Conservation (phyloP, 2,329 filamentous ascomycete genomes). For the Scedosporium apiospermum region DNA sequence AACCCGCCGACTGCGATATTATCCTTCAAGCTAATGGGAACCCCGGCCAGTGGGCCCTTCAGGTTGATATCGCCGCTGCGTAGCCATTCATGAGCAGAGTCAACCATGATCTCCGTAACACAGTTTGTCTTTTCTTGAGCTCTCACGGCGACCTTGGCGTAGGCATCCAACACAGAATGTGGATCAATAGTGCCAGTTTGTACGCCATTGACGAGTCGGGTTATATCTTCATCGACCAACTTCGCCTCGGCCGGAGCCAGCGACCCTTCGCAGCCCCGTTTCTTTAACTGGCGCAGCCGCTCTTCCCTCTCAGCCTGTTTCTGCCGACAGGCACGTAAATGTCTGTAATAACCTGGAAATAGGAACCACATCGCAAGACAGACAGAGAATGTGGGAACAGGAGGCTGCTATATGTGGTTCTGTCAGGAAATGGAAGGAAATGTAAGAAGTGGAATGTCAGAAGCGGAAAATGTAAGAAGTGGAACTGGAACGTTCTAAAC, state of each 20-base stretch:
- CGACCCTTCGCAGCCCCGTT: conserved; percentile 50
- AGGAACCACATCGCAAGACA: not conserved
- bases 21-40: conserved; percentile 80
- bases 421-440: too few species aligned
- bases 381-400: not conserved
- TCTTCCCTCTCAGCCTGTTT: conserved; percentile 69
- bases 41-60: conserved; percentile 73
- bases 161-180: conserved; percentile 68
- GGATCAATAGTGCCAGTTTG: conserved; percentile 59
- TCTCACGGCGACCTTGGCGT: conserved; percentile 75
- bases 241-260: conserved; percentile 56
- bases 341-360: conserved; percentile 1
- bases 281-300: conserved; percentile 54
- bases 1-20: conserved; percentile 73
- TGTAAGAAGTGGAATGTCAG: too few species aligned
- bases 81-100: conserved; percentile 67
- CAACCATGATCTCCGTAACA: conserved; percentile 76
- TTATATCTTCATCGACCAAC: conserved; percentile 65
- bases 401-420: too few species aligned
- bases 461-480: too few species aligned
- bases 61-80: conserved; percentile 52
- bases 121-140: conserved; percentile 86
- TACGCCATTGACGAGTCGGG: conserved; percentile 67
- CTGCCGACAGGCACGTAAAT: conserved; percentile 21
- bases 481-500: too few species aligned